phyloP scores from a whole-genome alignment of 129 eudicot species.

The Silybum marianum region DNA sequence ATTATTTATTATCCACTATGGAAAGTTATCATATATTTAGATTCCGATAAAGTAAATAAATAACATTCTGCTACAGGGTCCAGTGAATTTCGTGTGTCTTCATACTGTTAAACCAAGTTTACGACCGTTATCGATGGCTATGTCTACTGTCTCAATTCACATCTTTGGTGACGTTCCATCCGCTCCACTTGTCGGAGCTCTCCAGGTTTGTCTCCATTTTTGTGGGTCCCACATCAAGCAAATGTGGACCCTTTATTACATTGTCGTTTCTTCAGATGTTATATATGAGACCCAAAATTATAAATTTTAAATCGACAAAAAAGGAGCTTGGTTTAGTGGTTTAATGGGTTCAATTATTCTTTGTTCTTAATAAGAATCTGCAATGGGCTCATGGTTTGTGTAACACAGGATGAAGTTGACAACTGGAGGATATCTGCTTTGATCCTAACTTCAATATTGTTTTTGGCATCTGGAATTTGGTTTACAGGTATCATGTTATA shows the following conservation, averaged over 20 bases:
- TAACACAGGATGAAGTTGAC: conserved; percentile 61
- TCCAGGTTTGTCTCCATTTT: conserved; percentile 58
- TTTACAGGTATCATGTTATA: conserved; percentile 47
- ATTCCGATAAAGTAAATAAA: conserved; percentile 14
- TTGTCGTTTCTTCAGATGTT: neutral
- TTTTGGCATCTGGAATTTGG: conserved; percentile 76
- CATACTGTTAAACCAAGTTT: conserved; percentile 93
- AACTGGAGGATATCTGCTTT: conserved; percentile 78
- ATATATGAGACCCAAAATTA: conserved; percentile 1
- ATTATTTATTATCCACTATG: neutral
- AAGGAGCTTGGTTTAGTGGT: neutral
- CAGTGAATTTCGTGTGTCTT: conserved; percentile 86
- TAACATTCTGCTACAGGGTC: conserved; percentile 60
- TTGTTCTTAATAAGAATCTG: neutral
- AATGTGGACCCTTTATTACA: neutral
- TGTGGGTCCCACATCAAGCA: conserved; percentile 9
- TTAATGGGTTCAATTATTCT: neutral
- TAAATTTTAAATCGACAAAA: neutral
- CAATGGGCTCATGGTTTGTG: neutral
- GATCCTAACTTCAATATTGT: conserved; percentile 57
- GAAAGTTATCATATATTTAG: conserved; percentile 3
- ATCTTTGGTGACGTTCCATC: conserved; percentile 97
- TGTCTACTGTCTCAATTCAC: conserved; percentile 89
- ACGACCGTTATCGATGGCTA: conserved; percentile 91
- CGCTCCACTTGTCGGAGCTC: conserved; percentile 91